A percentile compares a stretch with the other conserved stretches of the same genome.
Evolutionary conservation across 768 basidiomycete species (phyloP).

Genomic region (Tremella fuciformis): DNA sequence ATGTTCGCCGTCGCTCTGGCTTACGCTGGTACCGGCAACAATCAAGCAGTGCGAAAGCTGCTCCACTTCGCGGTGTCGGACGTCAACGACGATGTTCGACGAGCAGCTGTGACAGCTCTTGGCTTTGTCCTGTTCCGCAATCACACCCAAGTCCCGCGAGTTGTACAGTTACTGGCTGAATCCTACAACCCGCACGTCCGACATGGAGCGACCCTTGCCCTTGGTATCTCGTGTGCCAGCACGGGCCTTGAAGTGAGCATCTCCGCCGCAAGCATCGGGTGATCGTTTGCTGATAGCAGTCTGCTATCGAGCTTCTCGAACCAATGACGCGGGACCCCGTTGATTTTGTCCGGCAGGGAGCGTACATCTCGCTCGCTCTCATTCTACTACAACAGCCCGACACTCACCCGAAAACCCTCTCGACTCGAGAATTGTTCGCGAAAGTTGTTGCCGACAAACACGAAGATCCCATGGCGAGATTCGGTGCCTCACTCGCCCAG

Average conservation of each 20-base stretch:
- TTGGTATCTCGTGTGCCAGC: conserved; percentile 96
- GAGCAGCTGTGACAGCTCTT: conserved; percentile 92
- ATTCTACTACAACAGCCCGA: conserved; percentile 95
- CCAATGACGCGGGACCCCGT: conserved; percentile 98
- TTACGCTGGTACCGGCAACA: conserved; percentile 93
- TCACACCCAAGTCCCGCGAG: conserved; percentile 89
- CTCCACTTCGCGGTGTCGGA: conserved; percentile 97
- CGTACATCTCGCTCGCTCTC: conserved; percentile 93
- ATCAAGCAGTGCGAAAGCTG: conserved; percentile 83
- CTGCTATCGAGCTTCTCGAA: conserved; percentile 92
- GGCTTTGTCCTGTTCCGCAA: conserved; percentile 97
- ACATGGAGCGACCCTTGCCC: conserved; percentile 90
- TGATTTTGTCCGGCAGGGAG: conserved; percentile 97
- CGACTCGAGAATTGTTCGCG: conserved; percentile 76
- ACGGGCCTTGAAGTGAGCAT: conserved; percentile 79
- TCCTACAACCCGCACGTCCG: conserved; percentile 99
- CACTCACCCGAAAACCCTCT: conserved; percentile 73
- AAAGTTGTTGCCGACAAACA: conserved; percentile 95
- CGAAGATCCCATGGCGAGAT: conserved; percentile 97
- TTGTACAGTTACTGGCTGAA: conserved; percentile 94
- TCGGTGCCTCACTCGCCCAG: conserved; percentile 92
- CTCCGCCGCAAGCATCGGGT: conserved; percentile 6
- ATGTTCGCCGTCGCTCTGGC: conserved; percentile 95
- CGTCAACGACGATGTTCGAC: conserved; percentile 92
- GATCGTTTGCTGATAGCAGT: conserved; percentile 56